Percentiles rank a stretch among this genome's conserved stretches.
phyloP scores from a whole-genome alignment of 768 basidiomycete genomes.

The Amanita polypyramis region DNA sequence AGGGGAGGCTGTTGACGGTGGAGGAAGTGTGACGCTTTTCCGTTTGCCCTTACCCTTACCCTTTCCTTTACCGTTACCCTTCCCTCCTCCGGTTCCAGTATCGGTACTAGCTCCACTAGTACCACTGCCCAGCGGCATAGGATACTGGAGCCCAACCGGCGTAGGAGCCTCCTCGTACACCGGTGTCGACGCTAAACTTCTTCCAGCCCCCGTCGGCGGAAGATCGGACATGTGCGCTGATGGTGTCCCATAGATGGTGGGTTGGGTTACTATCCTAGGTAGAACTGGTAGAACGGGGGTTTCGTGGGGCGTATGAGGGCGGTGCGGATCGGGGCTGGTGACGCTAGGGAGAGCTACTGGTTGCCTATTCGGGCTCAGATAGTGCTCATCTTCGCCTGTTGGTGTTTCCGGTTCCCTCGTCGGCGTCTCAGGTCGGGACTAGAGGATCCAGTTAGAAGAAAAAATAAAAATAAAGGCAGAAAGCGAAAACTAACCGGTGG shows the following conservation, averaged over 20 bases:
- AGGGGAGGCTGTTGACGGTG: not conserved
- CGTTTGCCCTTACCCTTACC: not conserved
- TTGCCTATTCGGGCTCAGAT: slow-evolving; percentile 4
- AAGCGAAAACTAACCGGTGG: slow-evolving; percentile 3
- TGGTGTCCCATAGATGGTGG: slow-evolving; percentile 3
- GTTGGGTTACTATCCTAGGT: slow-evolving; percentile 1
- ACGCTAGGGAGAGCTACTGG: not conserved
- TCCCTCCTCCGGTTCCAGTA: not conserved
- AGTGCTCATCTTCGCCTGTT: not conserved
- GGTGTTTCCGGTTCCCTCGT: not conserved
- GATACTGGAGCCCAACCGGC: slow-evolving; percentile 5
- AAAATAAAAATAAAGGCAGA: not conserved
- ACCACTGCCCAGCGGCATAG: not conserved
- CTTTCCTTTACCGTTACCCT: not conserved
- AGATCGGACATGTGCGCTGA: not conserved
- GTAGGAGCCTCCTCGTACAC: slow-evolving; percentile 5
- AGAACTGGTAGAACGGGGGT: slow-evolving; percentile 1
- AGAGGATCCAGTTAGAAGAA: not conserved
- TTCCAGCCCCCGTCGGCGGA: not conserved
- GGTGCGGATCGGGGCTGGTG: too few species aligned
- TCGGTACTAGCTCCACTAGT: not conserved
- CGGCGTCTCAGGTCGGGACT: slow-evolving; percentile 2
- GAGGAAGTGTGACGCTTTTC: not conserved
- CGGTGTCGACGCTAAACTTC: not conserved
- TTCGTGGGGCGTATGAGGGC: not conserved